phyloP scores from a whole-genome alignment of 768 basidiomycete genomes.

The Suillus fuscotomentosus region DNA sequence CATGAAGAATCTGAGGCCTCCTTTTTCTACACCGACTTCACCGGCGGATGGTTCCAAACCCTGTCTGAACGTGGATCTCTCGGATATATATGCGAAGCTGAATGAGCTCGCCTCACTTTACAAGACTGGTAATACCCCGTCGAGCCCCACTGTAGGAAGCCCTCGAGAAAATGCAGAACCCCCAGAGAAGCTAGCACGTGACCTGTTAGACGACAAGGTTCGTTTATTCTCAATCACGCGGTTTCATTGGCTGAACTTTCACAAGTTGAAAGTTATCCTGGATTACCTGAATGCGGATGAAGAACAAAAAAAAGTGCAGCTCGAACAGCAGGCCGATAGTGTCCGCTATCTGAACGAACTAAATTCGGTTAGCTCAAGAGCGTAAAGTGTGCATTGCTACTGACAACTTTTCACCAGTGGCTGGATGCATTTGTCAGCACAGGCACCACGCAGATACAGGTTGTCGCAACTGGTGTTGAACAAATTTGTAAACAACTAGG shows the following conservation, averaged over 20 bases:
- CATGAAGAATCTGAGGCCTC: slow-evolving; percentile 17
- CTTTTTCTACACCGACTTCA: background rate
- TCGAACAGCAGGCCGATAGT: slow-evolving; percentile 71
- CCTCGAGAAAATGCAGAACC: background rate
- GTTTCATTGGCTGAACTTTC: background rate
- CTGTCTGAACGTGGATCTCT: slow-evolving; percentile 16
- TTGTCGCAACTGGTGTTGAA: slow-evolving; percentile 57
- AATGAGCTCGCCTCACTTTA: slow-evolving; percentile 33
- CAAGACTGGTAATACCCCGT: slow-evolving; percentile 3
- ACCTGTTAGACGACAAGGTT: slow-evolving; percentile 21
- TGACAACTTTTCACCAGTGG: slow-evolving; percentile 49
- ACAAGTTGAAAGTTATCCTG: slow-evolving; percentile 45
- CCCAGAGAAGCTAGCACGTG: slow-evolving; percentile 8
- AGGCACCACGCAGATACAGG: slow-evolving; percentile 70
- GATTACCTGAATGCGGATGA: slow-evolving; percentile 47
- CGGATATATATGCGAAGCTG: slow-evolving; percentile 35
- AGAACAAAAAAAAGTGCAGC: slow-evolving; percentile 44
- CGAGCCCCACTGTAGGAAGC: slow-evolving; percentile 3
- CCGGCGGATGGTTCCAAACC: background rate
- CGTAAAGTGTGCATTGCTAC: background rate
- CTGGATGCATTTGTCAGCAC: slow-evolving; percentile 79
- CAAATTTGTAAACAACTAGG: slow-evolving; percentile 58
- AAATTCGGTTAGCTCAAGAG: slow-evolving; percentile 50
- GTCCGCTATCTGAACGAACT: slow-evolving; percentile 78
- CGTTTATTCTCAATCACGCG: background rate